Base-by-base conservation (phyloP, 1,284 basidiomycete genomes). In the Termitomyces sp. region DNA sequence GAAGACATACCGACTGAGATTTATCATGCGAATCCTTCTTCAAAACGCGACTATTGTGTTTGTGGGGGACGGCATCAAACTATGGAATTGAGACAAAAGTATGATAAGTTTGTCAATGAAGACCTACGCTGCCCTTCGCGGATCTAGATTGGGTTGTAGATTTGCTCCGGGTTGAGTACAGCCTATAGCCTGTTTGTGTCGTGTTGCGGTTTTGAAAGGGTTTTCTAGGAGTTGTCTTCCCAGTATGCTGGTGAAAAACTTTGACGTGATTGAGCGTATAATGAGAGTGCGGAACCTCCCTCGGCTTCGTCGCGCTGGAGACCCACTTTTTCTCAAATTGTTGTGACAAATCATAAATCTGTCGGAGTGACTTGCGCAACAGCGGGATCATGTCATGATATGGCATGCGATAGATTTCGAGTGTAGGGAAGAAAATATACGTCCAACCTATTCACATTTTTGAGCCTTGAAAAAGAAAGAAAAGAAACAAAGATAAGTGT, bases 361-460 rank as follows among this genome's bases (percentile, higher is more conserved):
- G 26, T 17, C 52, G 54, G 15, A 76, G 64, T 19, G 61, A 60
- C 2, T 54, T 41, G n/a, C 73, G 70, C 2, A 76, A 53, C 6
- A 65, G 33, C 5, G 60, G 50, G 30, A 80, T 68, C 44, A 80
- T 65, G 12, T 69, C 61, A 3, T 68, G 55, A 57, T 74, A 77
- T 2, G 77, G 72, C 75, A 77, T 75, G 8, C 66, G 67, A 58
- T 76, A 75, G 1, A 78, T 52, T 38, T 69, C 65, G 7, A 72
- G 61, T 0, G 63, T 68, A 7, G 73, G 73, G 8, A 58, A 65
- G 50, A 75, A 70, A 28, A 74, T 58, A 53, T 80, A 80, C 31
- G 74, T 69, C 78, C 78, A 80, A 21, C 73, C 78, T 80, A 9
- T 1, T 34, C 24, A 5, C 2, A 26, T 26, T 2, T 17, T 28